Conservation (phyloP, 164 flowering plant species). For the Magnolia kwangsiensis region DNA sequence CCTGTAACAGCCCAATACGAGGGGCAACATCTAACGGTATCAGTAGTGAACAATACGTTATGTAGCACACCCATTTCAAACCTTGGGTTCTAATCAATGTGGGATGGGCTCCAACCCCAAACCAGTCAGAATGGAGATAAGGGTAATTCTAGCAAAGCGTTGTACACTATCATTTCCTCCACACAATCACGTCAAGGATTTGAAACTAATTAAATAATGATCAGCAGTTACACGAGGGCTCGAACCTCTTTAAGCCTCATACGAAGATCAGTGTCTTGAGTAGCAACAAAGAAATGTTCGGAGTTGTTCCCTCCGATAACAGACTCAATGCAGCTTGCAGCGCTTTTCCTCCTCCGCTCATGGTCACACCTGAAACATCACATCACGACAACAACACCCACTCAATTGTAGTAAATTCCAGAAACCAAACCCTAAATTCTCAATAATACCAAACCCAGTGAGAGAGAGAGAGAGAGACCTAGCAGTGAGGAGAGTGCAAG, state of each 20-base stretch:
- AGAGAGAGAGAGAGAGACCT: constrained; percentile 36
- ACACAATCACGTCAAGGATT: background rate
- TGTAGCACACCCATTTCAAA: no score
- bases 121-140: no score
- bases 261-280: constrained; percentile 72
- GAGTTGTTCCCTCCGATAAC: constrained; percentile 67
- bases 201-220: background rate
- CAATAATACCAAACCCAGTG: background rate
- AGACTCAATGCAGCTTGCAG: constrained; percentile 58
- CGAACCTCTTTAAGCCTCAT: constrained; percentile 59
- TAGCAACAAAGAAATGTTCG: constrained; percentile 86
- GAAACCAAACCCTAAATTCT: background rate
- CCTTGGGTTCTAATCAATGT: no score
- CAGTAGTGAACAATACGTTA: no score
- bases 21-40: no score
- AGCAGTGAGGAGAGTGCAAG: constrained; percentile 45
- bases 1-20: no score
- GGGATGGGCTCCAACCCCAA: no score
- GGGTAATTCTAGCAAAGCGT: no score
- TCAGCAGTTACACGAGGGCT: background rate
- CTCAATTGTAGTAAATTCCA: background rate
- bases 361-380: constrained; percentile 68
- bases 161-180: background rate
- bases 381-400: background rate
- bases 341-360: constrained; percentile 51